Percentiles rank a stretch among this genome's conserved stretches.
Evolutionary conservation across 1,284 basidiomycete species (phyloP).

Genomic region (Cutaneotrichosporon mucoides): DNA sequence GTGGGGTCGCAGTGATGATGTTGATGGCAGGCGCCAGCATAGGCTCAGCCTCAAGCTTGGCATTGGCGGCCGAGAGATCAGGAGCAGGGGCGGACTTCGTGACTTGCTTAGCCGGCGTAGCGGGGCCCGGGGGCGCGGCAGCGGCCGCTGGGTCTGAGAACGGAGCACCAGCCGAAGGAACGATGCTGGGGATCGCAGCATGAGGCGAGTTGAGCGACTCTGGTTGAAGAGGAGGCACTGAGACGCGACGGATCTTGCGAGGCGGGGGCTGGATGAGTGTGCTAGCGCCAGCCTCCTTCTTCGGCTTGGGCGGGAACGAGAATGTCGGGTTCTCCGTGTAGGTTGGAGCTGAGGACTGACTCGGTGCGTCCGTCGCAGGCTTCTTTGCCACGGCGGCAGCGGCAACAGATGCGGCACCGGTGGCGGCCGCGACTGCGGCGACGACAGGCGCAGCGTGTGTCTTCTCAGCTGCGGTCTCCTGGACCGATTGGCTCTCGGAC

Average conservation of each 20-base stretch:
- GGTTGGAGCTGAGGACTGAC: background rate
- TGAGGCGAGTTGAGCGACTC: conserved; percentile 4
- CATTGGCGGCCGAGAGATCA: background rate
- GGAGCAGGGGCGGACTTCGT: no score
- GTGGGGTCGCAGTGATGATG: background rate
- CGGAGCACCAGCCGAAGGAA: background rate
- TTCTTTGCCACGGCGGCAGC: background rate
- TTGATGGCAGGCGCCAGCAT: background rate
- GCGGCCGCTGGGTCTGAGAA: background rate
- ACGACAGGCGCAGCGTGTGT: background rate
- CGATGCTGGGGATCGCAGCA: background rate
- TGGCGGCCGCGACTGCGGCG: background rate
- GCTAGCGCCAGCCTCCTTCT: background rate
- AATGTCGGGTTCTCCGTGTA: conserved; percentile 1
- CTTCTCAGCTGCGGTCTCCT: no score
- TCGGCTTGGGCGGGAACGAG: conserved; percentile 1
- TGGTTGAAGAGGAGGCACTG: background rate
- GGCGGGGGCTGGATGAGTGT: background rate
- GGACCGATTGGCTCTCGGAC: background rate
- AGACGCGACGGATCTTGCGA: conserved; percentile 1
- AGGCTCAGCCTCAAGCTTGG: background rate
- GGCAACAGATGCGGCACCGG: background rate
- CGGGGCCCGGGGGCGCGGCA: no score
- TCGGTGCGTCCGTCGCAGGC: no score
- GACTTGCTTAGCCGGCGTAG: no score